Evolutionary conservation across 208 protist genomes (phyloP).

Genomic region (Ichthyophonus hoferi): DNA sequence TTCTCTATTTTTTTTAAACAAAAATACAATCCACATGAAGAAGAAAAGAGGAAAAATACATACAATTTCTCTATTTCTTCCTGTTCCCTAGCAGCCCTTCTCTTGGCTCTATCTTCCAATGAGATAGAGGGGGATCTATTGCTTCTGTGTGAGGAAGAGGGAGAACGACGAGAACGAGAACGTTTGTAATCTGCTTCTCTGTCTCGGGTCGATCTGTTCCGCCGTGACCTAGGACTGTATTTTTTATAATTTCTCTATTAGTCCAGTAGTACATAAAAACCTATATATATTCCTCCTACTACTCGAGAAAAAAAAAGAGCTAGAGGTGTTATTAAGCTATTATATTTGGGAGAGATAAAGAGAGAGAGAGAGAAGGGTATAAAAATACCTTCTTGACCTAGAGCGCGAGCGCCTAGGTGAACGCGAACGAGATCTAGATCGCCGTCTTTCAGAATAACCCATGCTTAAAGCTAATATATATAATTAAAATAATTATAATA

Average conservation of each 20-base stretch:
- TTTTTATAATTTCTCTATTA: no score
- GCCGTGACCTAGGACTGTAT: not conserved
- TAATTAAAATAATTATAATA: not conserved
- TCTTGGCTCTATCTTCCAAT: not conserved
- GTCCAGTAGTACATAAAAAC: not conserved
- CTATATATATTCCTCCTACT: not conserved
- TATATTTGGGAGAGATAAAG: not conserved
- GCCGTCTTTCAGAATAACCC: not conserved
- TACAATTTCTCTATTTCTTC: not conserved
- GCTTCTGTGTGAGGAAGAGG: not conserved
- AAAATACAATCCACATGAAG: no score
- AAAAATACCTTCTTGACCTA: not conserved
- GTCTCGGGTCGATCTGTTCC: not conserved
- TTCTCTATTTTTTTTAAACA: no score
- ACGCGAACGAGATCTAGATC: not conserved
- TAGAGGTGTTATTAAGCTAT: not conserved
- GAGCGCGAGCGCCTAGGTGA: not conserved
- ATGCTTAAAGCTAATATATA: not conserved
- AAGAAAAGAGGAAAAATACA: no score
- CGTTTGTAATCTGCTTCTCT: not conserved
- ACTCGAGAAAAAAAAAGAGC: not conserved
- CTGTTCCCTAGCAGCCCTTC: not conserved
- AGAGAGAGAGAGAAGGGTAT: not conserved
- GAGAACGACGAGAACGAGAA: not conserved
- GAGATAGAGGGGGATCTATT: not conserved